Base-by-base conservation (phyloP, 352 stramenopile genomes). In the Peronosclerospora sorghi region DNA sequence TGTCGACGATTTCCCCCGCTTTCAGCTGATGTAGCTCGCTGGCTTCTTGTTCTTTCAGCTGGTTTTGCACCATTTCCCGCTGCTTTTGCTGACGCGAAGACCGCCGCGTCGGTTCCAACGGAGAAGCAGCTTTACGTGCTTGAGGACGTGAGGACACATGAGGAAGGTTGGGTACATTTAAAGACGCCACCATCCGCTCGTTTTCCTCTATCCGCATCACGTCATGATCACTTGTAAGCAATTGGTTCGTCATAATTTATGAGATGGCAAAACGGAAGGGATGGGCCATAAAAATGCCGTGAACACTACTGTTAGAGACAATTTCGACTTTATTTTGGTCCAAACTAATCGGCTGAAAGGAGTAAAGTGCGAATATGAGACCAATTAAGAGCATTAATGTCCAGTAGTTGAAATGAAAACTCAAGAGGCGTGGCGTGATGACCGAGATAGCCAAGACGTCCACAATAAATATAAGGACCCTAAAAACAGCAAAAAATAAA, bases 401-500 rank as follows among this genome's bases (percentile, higher is more conserved):
- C 74, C 2, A 83, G 56, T 32, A 86, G 46, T 36, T 86, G 72
- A 53, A 74, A 86, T 0, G 65, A 72, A 35, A 84, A 75, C 35
- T 83, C 65, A 1, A 86, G 39, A 20, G 69, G 67, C 0, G 49
- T 42, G 8, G 45, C 34, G 19, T 42, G 41, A 29, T 72, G 42
- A 12, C 74, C 74, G 8, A 87, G 45, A 35, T 71, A 73, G 1
- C 69, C 74, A 18, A 87, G 59, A 2, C 63, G 69, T 1, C 74
- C 74, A 38, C 68, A 82, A 57, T 87, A 87, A 17, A 87, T 66
- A 59, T 82, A 83, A 0, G 74, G 63, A 0, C 72, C 67, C 32
- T 73, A 38, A 2, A 13, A n/a, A n/a, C n/a, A n/a, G n/a, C n/a
- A n/a, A n/a, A 46, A 6, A 0, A 36, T 34, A 18, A 6, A 50